Base-by-base conservation (phyloP, 2,329 filamentous ascomycete species). In the Fusarium napiforme region DNA sequence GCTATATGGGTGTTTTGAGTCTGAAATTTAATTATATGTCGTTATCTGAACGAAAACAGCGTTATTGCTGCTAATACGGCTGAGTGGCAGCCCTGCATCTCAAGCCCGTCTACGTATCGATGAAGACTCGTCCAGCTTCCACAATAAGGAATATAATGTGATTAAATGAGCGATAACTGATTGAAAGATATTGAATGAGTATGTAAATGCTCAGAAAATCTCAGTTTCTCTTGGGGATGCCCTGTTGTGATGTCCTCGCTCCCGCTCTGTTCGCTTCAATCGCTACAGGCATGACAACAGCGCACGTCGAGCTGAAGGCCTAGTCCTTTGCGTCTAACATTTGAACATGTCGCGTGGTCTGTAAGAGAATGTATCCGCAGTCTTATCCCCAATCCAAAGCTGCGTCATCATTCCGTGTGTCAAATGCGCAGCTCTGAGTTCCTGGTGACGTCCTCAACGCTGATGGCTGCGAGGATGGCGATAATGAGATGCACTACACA, bases 101-200 rank as follows among this genome's bases (percentile, higher is more conserved):
- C 21, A 5, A 15, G 10, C 15, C 18, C 4, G 5, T 16, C 28
- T 52, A 30, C 34, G 45, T 21, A 7, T 7, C 3, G 11, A 21
- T 18, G 7, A 6, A 21, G 43, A 47, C 19, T 5, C 16, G 2
- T 19, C 11, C 11, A 36, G 11, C 30, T 9, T 26, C 30, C 16
- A 26, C 47, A 36, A 34, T 19, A 14, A 23, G 26, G n/a, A 26
- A 6, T 7, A 15, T 10, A 36, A 26, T 36, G 47, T 4, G 0
- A 36, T 7, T 9, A 15, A 14, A 10, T 52, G 11, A 52, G 30
- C 0, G 12, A 2, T 19, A 4, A 0, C 8, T 23, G 0, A 6
- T 52, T 7, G n/a, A n/a, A n/a, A 3, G 0, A 19, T 9, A 11
- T 18, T 4, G 4, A 8, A 0, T 23, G 30, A 36, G 10, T 16